Evolutionary conservation across 306 rosid species (phyloP).

Genomic region (Lagenaria siceraria): DNA sequence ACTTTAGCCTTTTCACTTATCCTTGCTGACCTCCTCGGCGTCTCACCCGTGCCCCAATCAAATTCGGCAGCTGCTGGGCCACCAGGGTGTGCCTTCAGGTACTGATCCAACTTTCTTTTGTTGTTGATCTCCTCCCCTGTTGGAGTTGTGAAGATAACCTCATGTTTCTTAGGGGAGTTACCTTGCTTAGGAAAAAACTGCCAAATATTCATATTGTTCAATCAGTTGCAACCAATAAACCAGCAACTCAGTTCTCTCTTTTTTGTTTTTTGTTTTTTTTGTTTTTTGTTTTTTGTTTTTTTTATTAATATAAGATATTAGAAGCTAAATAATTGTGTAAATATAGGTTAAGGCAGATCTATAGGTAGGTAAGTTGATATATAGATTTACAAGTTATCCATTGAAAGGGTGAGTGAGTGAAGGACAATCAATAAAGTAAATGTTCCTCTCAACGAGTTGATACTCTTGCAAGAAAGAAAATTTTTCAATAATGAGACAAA

Average conservation of each 20-base stretch:
- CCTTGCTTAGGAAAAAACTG: slow-evolving; percentile 79
- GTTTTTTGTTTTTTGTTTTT: neutral
- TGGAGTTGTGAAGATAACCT: slow-evolving; percentile 72
- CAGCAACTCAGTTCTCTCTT: neutral
- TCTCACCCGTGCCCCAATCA: slow-evolving; percentile 98
- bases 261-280: neutral
- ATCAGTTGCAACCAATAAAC: slow-evolving; percentile 6
- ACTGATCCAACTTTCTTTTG: slow-evolving; percentile 73
- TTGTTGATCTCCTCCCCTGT: slow-evolving; percentile 80
- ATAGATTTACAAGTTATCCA: neutral
- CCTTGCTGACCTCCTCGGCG: slow-evolving; percentile 90
- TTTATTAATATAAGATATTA: neutral
- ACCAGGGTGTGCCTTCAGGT: slow-evolving; percentile 82
- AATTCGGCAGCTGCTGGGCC: slow-evolving; percentile 68
- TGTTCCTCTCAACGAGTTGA: neutral
- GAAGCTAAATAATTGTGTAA: neutral
- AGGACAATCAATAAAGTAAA: neutral
- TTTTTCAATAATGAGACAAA: neutral
- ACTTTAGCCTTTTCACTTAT: slow-evolving; percentile 73
- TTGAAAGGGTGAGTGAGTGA: neutral
- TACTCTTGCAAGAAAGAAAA: neutral
- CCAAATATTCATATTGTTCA: slow-evolving; percentile 5
- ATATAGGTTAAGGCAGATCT: neutral
- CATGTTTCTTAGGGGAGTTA: slow-evolving; percentile 82
- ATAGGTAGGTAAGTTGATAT: neutral